phyloP scores from a whole-genome alignment of 176 grass and related monocot species.

The Aegilops longissima region DNA sequence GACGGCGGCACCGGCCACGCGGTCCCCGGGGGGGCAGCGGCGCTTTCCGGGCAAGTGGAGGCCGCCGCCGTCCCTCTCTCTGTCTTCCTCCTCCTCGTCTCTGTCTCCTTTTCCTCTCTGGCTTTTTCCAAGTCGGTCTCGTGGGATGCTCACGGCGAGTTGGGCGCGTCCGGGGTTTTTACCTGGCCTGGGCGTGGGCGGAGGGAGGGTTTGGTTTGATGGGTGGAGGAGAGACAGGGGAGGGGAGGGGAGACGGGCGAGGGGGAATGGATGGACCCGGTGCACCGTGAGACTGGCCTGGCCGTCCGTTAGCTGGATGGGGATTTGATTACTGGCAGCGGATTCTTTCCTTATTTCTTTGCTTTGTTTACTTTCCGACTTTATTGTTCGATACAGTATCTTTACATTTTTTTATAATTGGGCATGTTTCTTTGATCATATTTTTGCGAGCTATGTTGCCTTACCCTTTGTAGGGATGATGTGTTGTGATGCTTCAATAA shows the following conservation, averaged over 20 bases:
- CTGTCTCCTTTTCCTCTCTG: neutral
- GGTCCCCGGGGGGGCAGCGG: neutral
- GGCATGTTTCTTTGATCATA: neutral
- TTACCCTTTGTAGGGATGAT: neutral
- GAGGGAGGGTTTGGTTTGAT: constrained; percentile 30
- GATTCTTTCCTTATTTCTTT: neutral
- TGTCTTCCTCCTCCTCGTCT: neutral
- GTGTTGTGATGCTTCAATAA: too few species aligned
- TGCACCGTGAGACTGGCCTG: neutral
- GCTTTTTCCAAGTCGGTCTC: neutral
- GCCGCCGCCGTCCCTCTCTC: neutral
- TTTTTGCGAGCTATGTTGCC: neutral
- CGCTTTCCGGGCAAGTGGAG: constrained; percentile 51
- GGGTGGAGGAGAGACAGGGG: neutral
- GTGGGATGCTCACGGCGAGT: neutral
- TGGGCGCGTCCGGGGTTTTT: constrained; percentile 3
- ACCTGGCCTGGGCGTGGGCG: constrained; percentile 19
- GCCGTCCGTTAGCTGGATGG: neutral
- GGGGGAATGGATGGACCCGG: constrained; percentile 25
- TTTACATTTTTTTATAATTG: neutral
- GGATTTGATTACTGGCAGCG: neutral
- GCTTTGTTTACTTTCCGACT: neutral
- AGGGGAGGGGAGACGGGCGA: too few species aligned
- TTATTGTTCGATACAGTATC: too few species aligned
- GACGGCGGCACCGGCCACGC: neutral